A percentile compares a stretch with the other conserved stretches of the same genome.
Conservation (phyloP, 306 rosid species). For the Casuarina cunninghamiana region DNA sequence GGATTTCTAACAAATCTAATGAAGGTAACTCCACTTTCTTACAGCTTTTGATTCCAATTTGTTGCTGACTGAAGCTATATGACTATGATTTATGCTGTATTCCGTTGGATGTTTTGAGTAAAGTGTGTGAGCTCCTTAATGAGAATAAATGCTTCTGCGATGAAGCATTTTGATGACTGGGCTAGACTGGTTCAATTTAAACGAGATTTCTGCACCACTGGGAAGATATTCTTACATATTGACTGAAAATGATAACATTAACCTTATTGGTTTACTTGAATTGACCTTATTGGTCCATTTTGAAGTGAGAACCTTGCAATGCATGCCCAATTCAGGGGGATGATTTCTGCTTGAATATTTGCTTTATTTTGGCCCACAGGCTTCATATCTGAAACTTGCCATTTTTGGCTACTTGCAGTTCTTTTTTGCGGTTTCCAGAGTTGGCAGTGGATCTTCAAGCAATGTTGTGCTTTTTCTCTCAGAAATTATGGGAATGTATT, state of each 20-base stretch:
- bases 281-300: background rate
- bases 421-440: constrained; percentile 98
- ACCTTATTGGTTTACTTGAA: background rate
- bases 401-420: constrained; percentile 49
- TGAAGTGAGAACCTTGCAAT: background rate
- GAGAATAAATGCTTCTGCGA: too few species aligned
- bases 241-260: background rate
- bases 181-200: background rate
- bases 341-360: background rate
- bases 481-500: constrained; percentile 98
- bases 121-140: background rate
- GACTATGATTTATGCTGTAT: background rate
- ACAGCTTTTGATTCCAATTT: constrained; percentile 19
- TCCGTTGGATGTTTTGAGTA: background rate
- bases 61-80: constrained; percentile 14
- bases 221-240: background rate
- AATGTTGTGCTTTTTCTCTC: constrained; percentile 92
- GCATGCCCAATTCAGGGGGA: background rate
- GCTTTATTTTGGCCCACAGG: background rate
- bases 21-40: constrained; percentile 65
- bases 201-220: background rate
- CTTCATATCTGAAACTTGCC: constrained; percentile 20
- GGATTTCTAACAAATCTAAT: constrained; percentile 94
- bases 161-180: background rate
- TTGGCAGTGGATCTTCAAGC: constrained; percentile 99